These are phyloP conservation scores for Voacanga thouarsii DNA, from an alignment of 257 asterid genomes.

Conservation along the genomic window DNA sequence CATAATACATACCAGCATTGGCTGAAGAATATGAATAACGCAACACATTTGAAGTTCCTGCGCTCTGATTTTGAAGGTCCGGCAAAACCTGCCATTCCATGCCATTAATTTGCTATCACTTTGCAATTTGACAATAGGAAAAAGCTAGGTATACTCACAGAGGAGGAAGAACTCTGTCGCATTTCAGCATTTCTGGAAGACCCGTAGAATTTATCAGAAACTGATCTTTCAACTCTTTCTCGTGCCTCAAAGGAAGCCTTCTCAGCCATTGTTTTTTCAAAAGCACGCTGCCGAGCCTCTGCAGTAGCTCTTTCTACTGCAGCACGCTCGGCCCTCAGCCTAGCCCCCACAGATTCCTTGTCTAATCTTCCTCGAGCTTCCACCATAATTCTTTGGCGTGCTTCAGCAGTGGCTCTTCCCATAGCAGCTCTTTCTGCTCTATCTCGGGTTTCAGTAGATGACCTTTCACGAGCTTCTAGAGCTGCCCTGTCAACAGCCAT, in stretches of 20 bases:
- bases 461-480: constrained; percentile 64
- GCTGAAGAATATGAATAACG: constrained; percentile 47
- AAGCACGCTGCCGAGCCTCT: constrained; percentile 85
- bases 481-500: constrained; percentile 72
- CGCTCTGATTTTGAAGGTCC: constrained; percentile 43
- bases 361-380: constrained; percentile 69
- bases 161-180: constrained; percentile 47
- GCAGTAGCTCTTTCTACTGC: constrained; percentile 82
- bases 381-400: constrained; percentile 52
- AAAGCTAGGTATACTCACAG: constrained; percentile 56
- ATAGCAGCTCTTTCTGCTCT: constrained; percentile 62
- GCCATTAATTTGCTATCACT: constrained; percentile 22
- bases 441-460: constrained; percentile 59
- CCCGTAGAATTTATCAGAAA: constrained; percentile 51
- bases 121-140: constrained; percentile 19
- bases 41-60: constrained; percentile 40
- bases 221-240: constrained; percentile 45
- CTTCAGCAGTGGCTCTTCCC: constrained; percentile 62
- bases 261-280: constrained; percentile 59
- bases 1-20: constrained; percentile 53
- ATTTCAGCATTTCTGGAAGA: constrained; percentile 48
- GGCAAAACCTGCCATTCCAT: constrained; percentile 31
- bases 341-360: constrained; percentile 56
- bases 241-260: constrained; percentile 36
- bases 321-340: constrained; percentile 76